Percentiles rank a stretch among this genome's conserved stretches.
phyloP scores from a whole-genome alignment of 331 rosid species.

The Prunus yedoensis region DNA sequence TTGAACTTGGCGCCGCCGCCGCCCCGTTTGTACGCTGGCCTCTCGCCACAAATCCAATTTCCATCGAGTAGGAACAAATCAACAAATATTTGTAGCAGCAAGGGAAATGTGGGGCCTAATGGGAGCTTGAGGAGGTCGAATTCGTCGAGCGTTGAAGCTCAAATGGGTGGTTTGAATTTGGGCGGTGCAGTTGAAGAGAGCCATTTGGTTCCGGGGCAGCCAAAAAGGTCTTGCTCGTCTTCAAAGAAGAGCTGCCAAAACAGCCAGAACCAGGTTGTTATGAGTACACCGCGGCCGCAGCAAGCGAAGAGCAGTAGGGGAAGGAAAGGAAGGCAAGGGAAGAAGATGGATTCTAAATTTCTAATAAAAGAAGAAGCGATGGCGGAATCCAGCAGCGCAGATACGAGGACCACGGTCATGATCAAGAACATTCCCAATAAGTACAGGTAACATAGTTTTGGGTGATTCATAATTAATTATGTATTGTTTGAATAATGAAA shows the following conservation, averaged over 20 bases:
- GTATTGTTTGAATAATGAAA: neutral
- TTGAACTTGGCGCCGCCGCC: neutral
- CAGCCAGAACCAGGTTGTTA: neutral
- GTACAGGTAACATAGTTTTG: constrained; percentile 50
- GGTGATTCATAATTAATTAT: neutral
- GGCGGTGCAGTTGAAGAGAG: constrained; percentile 29
- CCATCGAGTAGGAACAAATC: constrained; percentile 8
- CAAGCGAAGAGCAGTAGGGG: constrained; percentile 30
- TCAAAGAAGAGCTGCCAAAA: constrained; percentile 13
- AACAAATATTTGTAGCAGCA: neutral
- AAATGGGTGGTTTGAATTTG: constrained; percentile 35
- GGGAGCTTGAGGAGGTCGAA: neutral
- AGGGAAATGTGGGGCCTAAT: constrained; percentile 14
- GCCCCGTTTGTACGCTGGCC: neutral
- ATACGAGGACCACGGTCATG: constrained; percentile 82
- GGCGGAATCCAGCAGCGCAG: constrained; percentile 44
- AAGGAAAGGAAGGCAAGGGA: constrained; percentile 54
- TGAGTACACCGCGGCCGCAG: constrained; percentile 6
- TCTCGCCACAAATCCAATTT: constrained; percentile 25
- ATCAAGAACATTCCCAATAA: constrained; percentile 92
- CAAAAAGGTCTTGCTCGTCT: constrained; percentile 15
- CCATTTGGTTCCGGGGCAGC: neutral
- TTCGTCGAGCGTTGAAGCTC: constrained; percentile 17
- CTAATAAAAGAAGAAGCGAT: constrained; percentile 55
- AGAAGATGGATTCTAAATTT: constrained; percentile 56